Evolutionary conservation across 2,329 filamentous ascomycete species (phyloP), one percentile per base, ranked within the genome.

Genomic region (Penicillium brasilianum): DNA sequence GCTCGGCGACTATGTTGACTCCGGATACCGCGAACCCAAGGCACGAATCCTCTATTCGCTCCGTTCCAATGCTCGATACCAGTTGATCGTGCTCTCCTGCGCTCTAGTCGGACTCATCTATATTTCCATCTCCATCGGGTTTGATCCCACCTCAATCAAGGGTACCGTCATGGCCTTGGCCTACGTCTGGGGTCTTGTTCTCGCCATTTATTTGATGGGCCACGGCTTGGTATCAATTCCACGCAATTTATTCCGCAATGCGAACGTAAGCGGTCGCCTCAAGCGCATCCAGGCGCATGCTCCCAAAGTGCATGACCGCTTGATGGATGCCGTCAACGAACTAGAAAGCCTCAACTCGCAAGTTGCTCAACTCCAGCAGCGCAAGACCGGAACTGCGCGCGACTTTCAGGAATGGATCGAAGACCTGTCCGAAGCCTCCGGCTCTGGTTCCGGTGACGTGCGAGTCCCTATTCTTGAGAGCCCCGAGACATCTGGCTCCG

Each of bases 141-240:
- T 92, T 68, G 85, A 88, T 28, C 85, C 90, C 61, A 83, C 82
- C 2, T 90, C 89, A 0, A 83, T 98, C 68, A 97, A 96, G 80
- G 89, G 87, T 37, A 82, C 96, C 43, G 84, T 96, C 65, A 97
- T 99, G 91, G 94, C 95, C 14, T 82, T 98, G 61, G 91, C 94
- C 39, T 99, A 99, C 77, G 92, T 92, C 62, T 98, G 93, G 90
- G 93, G 93, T 70, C 80, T 99, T 69, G 84, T 94, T 4, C 83
- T 98, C 55, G 95, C 93, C 49, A 97, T 99, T 64, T 98, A 97
- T 72, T 84, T 99, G 43, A 98, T 99, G 94, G 95, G 95, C 7
- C 95, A 99, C 76, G 95, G 95, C 8, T 83, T 99, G 28, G 95
- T 99, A 34, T 90, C 93, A 1, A 90, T 99, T 59, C 95, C 95